Base-by-base conservation (phyloP, 139 green algal genomes). In the Zygnema cylindricum region DNA sequence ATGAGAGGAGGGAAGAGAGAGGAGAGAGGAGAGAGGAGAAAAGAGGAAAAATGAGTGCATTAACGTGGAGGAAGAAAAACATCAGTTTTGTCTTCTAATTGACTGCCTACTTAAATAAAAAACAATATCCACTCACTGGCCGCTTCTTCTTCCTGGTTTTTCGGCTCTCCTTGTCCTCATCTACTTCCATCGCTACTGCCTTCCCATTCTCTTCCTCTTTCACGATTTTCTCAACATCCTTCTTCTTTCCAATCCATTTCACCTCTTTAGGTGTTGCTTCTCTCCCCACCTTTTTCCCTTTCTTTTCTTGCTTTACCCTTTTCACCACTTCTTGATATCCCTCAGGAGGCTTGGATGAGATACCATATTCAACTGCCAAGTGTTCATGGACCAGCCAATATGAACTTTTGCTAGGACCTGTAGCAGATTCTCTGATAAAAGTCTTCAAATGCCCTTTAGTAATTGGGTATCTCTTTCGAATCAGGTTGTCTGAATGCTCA, bases 341-440 rank as follows among this genome's bases (percentile, higher is more conserved):
- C 69, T 77, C 63, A 2, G 81, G 81, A 36, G 81, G 81, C 32
- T 77, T 49, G 2, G 2, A 3, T 3, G 23, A n/a, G 21, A 87
- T 87, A 2, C 35, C 63, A 49, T 35, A 84, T 69, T 79, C 2
- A 2, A 25, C 33, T 42, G 81, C 81, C 21, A 87, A n/a, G 23
- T 82, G 30, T 42, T 87, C 69, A 33, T 88, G n/a, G 32, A 89
- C 75, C 7, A 84, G 32, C 73, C 71, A 88, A 22, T 41, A 35
- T 32, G 40, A 71, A 55, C 16, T 88, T 7, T 21, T 38, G 11
- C 33, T 38, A 38, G n/a, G 11, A 36, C 43, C 38, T 11, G 36
- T 63, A 33, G 36, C 73, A 39, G 84, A 89, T 36, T 89, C 84
- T 49, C 84, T 73, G 42, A 89, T 89, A 75, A 89, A 89, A 39